Percentiles rank a stretch among this genome's conserved stretches.
Conservation (phyloP, 2,329 filamentous ascomycete species). For the Raffaelea arxii region DNA sequence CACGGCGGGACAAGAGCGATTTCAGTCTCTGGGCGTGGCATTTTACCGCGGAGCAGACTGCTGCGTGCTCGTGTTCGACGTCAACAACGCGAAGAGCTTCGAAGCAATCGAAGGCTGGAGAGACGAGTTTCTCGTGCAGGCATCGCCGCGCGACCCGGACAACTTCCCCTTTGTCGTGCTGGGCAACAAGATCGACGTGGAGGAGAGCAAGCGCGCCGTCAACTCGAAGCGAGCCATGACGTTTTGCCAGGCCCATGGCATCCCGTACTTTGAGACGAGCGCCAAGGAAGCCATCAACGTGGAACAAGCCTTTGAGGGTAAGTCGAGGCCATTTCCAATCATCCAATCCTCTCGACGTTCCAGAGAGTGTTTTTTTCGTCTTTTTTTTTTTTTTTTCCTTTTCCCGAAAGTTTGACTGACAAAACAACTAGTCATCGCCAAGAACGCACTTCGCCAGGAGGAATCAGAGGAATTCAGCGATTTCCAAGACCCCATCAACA, state of each 20-base stretch:
- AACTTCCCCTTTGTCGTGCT: slow-evolving; percentile 92
- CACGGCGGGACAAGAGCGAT: slow-evolving; percentile 92
- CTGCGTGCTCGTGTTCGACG: slow-evolving; percentile 95
- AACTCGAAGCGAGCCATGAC: slow-evolving; percentile 82
- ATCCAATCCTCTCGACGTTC: too few relatives aligned
- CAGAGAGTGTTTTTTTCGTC: background rate
- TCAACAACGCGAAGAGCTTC: slow-evolving; percentile 99
- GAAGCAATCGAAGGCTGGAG: slow-evolving; percentile 97
- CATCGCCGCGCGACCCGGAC: slow-evolving; percentile 89
- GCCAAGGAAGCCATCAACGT: slow-evolving; percentile 98
- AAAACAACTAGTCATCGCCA: slow-evolving; percentile 94
- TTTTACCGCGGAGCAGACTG: slow-evolving; percentile 98
- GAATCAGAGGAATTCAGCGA: slow-evolving; percentile 97
- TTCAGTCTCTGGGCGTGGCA: slow-evolving; percentile 92
- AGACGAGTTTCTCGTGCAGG: slow-evolving; percentile 96
- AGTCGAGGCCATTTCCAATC: slow-evolving; percentile 15
- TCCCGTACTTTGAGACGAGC: slow-evolving; percentile 98
- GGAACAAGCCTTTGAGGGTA: slow-evolving; percentile 67
- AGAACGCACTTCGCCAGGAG: slow-evolving; percentile 91
- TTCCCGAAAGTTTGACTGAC: too few relatives aligned
- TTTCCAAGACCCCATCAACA: slow-evolving; percentile 96
- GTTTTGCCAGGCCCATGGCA: slow-evolving; percentile 94
- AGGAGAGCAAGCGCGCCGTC: slow-evolving; percentile 82
- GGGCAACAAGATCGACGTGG: slow-evolving; percentile 98
- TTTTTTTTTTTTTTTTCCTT: background rate